These are phyloP conservation scores for Trametes villosa DNA, from an alignment of 768 basidiomycete species.

Conservation along the genomic window DNA sequence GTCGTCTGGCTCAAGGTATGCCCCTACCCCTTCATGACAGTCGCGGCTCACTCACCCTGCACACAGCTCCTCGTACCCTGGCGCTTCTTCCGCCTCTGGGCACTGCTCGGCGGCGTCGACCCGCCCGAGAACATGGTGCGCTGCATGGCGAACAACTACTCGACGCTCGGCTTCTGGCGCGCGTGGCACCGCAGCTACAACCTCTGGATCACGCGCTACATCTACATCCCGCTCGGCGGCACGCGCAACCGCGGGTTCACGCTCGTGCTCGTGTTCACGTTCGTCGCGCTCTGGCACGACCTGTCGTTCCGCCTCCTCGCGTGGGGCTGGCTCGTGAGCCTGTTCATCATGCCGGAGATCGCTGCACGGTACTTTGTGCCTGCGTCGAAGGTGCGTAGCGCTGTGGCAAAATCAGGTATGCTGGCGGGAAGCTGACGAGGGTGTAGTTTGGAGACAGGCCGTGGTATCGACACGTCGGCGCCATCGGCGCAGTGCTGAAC, in stretches of 20 bases:
- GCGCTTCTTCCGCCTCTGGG: constrained; percentile 97
- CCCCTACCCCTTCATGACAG: neutral
- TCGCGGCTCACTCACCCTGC: too few species aligned
- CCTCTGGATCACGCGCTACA: constrained; percentile 92
- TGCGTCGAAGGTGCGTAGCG: constrained; percentile 53
- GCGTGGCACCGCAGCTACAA: constrained; percentile 98
- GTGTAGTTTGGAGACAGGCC: constrained; percentile 61
- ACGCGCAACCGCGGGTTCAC: constrained; percentile 58
- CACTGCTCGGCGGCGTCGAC: constrained; percentile 84
- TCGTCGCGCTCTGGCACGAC: constrained; percentile 98
- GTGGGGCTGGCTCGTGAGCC: constrained; percentile 95
- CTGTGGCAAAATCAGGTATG: neutral
- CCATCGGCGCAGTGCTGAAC: constrained; percentile 81
- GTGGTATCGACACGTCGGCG: constrained; percentile 91
- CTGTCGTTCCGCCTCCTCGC: constrained; percentile 83
- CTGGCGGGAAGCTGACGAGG: neutral
- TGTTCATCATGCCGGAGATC: constrained; percentile 91
- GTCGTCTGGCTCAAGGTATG: constrained; percentile 95
- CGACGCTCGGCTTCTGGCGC: constrained; percentile 90
- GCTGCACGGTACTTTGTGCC: constrained; percentile 64
- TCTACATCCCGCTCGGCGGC: constrained; percentile 93
- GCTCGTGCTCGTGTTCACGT: constrained; percentile 85
- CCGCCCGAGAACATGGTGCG: constrained; percentile 99
- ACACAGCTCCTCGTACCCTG: constrained; percentile 87
- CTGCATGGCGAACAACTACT: constrained; percentile 99